These are phyloP conservation scores for Pseudomonodictys pantanalensis DNA, from an alignment of 495 filamentous ascomycete species.

Conservation along the genomic window DNA sequence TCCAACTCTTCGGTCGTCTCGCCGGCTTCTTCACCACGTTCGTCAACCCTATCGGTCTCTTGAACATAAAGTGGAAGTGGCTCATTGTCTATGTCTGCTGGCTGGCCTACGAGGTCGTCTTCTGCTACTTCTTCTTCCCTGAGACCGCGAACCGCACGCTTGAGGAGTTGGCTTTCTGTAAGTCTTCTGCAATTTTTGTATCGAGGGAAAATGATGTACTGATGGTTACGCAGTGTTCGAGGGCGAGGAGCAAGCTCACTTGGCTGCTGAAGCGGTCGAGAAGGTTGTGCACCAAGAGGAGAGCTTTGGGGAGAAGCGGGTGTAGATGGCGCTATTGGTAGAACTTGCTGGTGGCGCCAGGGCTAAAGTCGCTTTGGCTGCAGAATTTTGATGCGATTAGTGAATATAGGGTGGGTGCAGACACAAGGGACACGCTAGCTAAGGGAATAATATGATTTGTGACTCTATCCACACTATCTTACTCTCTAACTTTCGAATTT, in stretches of 20 bases:
- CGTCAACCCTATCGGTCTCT: slow-evolving; percentile 62
- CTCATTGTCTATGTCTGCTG: slow-evolving; percentile 61
- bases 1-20: slow-evolving; percentile 58
- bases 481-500: too few relatives aligned
- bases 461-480: too few relatives aligned
- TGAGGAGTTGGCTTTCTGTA: slow-evolving; percentile 59
- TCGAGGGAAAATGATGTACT: not conserved
- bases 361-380: too few relatives aligned
- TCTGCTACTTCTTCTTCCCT: slow-evolving; percentile 63
- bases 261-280: slow-evolving; percentile 6
- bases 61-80: slow-evolving; percentile 61
- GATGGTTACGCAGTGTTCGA: slow-evolving; percentile 7
- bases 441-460: too few relatives aligned
- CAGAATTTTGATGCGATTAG: too few relatives aligned
- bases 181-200: not conserved
- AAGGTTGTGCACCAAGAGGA: not conserved
- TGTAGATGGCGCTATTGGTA: not conserved
- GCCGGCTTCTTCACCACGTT: slow-evolving; percentile 58
- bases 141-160: slow-evolving; percentile 60
- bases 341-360: not conserved
- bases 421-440: too few relatives aligned
- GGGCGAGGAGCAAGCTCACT: slow-evolving; percentile 5
- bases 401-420: too few relatives aligned
- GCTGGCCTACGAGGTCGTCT: slow-evolving; percentile 54
- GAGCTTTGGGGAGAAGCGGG: not conserved